Conservation (phyloP, 192 early-diverging fungal species). For the Coemansia sp. region DNA sequence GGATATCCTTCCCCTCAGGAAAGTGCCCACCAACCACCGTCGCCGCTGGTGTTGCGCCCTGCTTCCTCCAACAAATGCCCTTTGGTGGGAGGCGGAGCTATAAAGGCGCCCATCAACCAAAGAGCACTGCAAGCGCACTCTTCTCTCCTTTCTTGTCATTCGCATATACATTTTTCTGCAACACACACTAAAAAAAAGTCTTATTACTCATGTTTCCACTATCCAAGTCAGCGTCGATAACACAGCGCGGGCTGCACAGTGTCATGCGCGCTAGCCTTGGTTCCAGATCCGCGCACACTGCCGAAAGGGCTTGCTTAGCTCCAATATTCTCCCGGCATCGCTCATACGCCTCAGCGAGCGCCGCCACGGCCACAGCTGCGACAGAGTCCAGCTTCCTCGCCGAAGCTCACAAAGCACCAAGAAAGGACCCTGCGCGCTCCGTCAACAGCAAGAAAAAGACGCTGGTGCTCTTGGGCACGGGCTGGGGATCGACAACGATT, state of each 20-base stretch:
- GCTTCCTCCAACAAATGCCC: neutral
- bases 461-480: constrained; percentile 55
- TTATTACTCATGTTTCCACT: neutral
- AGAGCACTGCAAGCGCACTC: neutral
- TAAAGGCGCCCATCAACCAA: neutral
- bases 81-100: neutral
- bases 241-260: neutral
- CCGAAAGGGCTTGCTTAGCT: neutral
- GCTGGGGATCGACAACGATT: constrained; percentile 71
- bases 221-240: neutral
- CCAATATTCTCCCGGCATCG: neutral
- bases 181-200: no score
- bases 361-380: neutral
- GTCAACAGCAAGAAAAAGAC: constrained; percentile 27
- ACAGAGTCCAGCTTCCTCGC: neutral
- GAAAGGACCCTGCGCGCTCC: neutral
- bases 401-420: neutral
- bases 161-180: neutral
- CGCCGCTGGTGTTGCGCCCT: neutral
- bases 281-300: neutral
- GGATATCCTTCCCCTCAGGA: neutral
- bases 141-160: neutral
- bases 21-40: neutral
- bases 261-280: neutral
- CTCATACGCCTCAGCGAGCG: no score